Evolutionary conservation across 208 protist genomes (phyloP).

Genomic region (Entamoeba moshkovskii): DNA sequence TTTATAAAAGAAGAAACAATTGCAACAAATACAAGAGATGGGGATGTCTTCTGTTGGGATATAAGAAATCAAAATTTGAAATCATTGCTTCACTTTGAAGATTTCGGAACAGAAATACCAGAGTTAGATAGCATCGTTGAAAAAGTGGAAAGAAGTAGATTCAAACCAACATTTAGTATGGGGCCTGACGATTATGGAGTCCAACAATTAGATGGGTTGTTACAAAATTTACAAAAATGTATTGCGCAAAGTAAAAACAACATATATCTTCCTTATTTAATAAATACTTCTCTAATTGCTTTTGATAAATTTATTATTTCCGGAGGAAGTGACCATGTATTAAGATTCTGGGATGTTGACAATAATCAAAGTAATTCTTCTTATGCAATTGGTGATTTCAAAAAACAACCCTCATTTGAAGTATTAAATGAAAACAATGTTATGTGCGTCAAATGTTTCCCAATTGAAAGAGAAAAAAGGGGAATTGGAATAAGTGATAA

Average conservation of each 20-base stretch:
- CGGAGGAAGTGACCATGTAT: background rate
- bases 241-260: background rate
- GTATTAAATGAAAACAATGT: background rate
- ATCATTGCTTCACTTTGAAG: background rate
- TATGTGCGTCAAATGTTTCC: background rate
- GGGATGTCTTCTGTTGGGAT: background rate
- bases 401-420: background rate
- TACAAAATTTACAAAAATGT: background rate
- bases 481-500: background rate
- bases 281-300: background rate
- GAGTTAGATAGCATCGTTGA: background rate
- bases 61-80: background rate
- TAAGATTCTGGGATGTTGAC: background rate
- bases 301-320: background rate
- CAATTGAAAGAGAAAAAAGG: background rate
- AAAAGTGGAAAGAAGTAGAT: background rate
- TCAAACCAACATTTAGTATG: background rate
- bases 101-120: background rate
- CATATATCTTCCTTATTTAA: background rate
- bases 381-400: background rate
- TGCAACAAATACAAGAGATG: background rate
- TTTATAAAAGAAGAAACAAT: background rate
- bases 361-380: background rate
- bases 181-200: background rate
- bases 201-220: background rate